These are phyloP conservation scores for Mortierella claussenii DNA, from an alignment of 192 early-diverging fungal genomes.

Conservation along the genomic window DNA sequence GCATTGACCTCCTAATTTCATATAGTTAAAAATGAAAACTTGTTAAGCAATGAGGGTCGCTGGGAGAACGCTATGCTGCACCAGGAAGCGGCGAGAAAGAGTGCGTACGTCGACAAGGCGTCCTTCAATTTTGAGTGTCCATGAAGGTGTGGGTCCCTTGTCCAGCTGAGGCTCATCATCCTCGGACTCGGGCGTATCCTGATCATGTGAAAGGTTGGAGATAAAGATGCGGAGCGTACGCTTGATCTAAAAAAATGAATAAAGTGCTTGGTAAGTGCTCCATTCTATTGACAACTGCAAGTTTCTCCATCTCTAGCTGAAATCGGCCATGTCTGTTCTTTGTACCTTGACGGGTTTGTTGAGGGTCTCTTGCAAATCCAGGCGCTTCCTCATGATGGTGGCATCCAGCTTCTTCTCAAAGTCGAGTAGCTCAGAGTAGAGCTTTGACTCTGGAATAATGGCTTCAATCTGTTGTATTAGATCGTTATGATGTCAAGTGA, in stretches of 20 bases:
- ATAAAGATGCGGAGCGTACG: slow-evolving; percentile 91
- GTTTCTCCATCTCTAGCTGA: too few relatives aligned
- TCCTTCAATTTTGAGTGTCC: slow-evolving; percentile 94
- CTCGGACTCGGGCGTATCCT: slow-evolving; percentile 63
- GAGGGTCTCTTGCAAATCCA: slow-evolving; percentile 89
- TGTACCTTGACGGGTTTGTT: slow-evolving; percentile 76
- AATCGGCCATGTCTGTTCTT: too few relatives aligned
- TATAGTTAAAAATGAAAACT: too few relatives aligned
- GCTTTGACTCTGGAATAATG: slow-evolving; percentile 90
- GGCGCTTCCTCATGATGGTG: slow-evolving; percentile 88
- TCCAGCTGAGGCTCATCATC: slow-evolving; percentile 57
- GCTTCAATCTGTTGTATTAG: slow-evolving; percentile 78
- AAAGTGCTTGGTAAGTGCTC: too few relatives aligned
- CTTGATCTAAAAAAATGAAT: slow-evolving; percentile 58
- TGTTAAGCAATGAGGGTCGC: background rate
- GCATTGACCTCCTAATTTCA: slow-evolving; percentile 40
- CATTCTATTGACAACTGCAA: too few relatives aligned
- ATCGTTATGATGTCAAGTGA: too few relatives aligned
- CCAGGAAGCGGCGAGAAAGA: background rate
- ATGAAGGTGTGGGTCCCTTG: slow-evolving; percentile 74
- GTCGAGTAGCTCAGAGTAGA: slow-evolving; percentile 87
- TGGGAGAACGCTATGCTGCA: background rate
- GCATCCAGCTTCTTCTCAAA: slow-evolving; percentile 91
- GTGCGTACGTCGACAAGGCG: slow-evolving; percentile 80
- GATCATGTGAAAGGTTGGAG: slow-evolving; percentile 88